phyloP scores from a whole-genome alignment of 345 rosid species.

The Chamaenerion angustifolium region DNA sequence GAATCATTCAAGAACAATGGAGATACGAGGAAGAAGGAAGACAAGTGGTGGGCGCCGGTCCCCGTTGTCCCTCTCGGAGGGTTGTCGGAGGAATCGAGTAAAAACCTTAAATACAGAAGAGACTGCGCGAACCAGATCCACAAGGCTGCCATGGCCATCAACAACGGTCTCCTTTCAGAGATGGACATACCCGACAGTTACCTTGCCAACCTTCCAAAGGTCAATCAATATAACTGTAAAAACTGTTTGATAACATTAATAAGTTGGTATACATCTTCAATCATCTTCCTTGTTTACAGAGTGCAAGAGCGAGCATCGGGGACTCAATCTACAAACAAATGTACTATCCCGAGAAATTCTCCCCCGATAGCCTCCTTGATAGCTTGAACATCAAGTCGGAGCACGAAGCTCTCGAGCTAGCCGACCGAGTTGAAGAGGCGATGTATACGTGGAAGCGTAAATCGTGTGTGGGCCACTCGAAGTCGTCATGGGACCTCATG shows the following conservation, averaged over 20 bases:
- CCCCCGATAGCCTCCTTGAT: slow-evolving; percentile 55
- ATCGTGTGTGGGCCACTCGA: slow-evolving; percentile 54
- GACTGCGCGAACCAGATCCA: slow-evolving; percentile 76
- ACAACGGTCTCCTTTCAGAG: slow-evolving; percentile 62
- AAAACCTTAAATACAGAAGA: slow-evolving; percentile 48
- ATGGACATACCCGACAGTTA: slow-evolving; percentile 84
- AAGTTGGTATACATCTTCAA: no score
- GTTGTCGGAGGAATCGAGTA: slow-evolving; percentile 70
- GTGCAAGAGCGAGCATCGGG: slow-evolving; percentile 75
- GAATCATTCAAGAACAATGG: slow-evolving; percentile 59
- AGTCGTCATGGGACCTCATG: slow-evolving; percentile 76
- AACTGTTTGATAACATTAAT: no score
- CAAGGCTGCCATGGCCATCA: slow-evolving; percentile 96
- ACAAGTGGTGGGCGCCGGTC: slow-evolving; percentile 97
- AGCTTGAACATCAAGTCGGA: slow-evolving; percentile 60
- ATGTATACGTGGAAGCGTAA: slow-evolving; percentile 92
- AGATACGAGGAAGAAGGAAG: slow-evolving; percentile 45
- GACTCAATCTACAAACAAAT: slow-evolving; percentile 64
- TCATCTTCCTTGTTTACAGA: slow-evolving; percentile 20
- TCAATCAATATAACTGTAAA: slow-evolving; percentile 5
- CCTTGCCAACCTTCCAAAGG: slow-evolving; percentile 85
- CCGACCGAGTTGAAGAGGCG: slow-evolving; percentile 70
- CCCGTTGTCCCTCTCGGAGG: slow-evolving; percentile 74
- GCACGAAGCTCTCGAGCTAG: slow-evolving; percentile 86
- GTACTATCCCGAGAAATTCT: slow-evolving; percentile 46